Percentiles rank a stretch among this genome's conserved stretches.
Evolutionary conservation across 2,329 filamentous ascomycete species (phyloP).

Genomic region (Biscogniauxia marginata): DNA sequence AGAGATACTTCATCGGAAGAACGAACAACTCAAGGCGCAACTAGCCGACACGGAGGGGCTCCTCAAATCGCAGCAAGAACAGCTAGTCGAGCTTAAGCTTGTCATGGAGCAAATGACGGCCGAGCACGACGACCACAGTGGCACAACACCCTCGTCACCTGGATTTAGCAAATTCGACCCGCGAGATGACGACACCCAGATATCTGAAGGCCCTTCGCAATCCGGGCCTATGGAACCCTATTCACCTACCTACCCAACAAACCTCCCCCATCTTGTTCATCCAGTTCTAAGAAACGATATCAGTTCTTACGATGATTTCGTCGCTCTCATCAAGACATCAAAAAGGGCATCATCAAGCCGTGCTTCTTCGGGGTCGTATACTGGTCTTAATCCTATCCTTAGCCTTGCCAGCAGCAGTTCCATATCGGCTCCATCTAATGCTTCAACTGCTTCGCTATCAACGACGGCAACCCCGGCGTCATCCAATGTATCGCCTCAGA

Average conservation of each 20-base stretch:
- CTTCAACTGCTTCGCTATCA: constrained; percentile 58
- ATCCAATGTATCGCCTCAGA: constrained; percentile 54
- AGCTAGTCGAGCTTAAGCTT: constrained; percentile 83
- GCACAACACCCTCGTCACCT: constrained; percentile 81
- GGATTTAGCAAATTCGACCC: constrained; percentile 68
- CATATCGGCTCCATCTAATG: constrained; percentile 52
- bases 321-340: constrained; percentile 69
- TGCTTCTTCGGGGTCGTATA: constrained; percentile 69
- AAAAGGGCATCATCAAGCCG: constrained; percentile 61
- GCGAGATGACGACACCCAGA: constrained; percentile 44
- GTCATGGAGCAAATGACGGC: constrained; percentile 86
- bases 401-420: constrained; percentile 47
- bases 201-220: constrained; percentile 36
- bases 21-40: constrained; percentile 83
- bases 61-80: constrained; percentile 87
- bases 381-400: constrained; percentile 58
- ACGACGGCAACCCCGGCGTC: constrained; percentile 45
- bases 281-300: constrained; percentile 83
- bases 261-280: constrained; percentile 79
- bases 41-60: constrained; percentile 83
- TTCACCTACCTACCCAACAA: constrained; percentile 59
- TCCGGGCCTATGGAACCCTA: constrained; percentile 43
- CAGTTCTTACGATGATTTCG: constrained; percentile 80
- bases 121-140: constrained; percentile 69
- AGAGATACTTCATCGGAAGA: constrained; percentile 77